Base-by-base conservation (phyloP, 1,284 basidiomycete species). In the Rhodotorula sp. region DNA sequence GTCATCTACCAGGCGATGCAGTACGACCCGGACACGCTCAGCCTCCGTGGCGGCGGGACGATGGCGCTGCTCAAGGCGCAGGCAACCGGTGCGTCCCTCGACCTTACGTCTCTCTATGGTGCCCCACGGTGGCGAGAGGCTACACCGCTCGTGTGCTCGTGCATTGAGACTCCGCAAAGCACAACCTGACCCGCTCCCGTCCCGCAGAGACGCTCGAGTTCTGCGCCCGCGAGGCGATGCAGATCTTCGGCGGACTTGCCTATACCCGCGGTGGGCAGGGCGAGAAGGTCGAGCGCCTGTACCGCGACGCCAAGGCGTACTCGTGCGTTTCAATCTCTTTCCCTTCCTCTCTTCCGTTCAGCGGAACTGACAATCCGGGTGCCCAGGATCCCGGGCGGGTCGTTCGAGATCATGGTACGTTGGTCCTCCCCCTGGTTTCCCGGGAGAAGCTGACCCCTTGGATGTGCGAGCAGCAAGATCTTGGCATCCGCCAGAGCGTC, bases 221-320 rank as follows among this genome's bases (percentile, higher is more conserved):
- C 53, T 76, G 75, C 51, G 75, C 69, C 0, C 66, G 70, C 54
- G 76, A 79, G 60, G 75, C 78, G 10, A 58, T 69, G 8, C 77
- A 78, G 53, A 77, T 79, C 46, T 76, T 79, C 17, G 78, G 78
- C n/a, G 78, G 78, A 1, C 61, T 69, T 39, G 63, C 55, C 5
- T 76, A 78, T 66, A 73, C 78, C 15, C 68, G 72, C 3, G 77
- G 78, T 29, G 78, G 78, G 0, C 77, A 79, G 50, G 78, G 74
- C 34, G 78, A 78, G 51, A 74, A 76, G 39, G 57, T 79, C 34
- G 78, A 79, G 62, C 50, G 77, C n/a, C 41, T 77, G 5, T 79
- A 77, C 55, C 56, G 73, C 10, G 78, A 78, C 19, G 73, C 76
- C 39, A 69, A 70, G 53, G 71, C 70, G 21, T 70, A 67, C 39